Evolutionary conservation across 1,139 yeast genomes (phyloP).

Genomic region (Saccharomycopsis phalli): DNA sequence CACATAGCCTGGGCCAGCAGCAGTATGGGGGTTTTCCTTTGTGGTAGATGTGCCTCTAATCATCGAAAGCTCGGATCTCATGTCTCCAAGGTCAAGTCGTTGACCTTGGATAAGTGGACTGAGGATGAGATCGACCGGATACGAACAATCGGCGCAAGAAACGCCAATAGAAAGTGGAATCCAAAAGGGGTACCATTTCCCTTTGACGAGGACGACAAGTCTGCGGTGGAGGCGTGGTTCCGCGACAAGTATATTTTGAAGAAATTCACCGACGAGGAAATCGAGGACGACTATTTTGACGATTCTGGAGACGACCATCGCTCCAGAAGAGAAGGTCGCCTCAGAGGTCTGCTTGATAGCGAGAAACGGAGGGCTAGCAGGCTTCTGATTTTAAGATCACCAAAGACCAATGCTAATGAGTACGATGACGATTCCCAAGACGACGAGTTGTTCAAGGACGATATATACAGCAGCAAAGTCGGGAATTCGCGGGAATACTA

Average conservation of each 20-base stretch:
- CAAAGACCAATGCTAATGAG: slow-evolving; percentile 5
- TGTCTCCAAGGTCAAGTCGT: slow-evolving; percentile 62
- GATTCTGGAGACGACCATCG: too few relatives aligned
- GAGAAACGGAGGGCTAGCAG: background rate
- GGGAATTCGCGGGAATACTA: slow-evolving; percentile 15
- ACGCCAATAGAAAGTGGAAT: slow-evolving; percentile 55
- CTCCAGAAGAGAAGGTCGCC: background rate
- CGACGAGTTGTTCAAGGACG: slow-evolving; percentile 11
- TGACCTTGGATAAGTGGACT: slow-evolving; percentile 76
- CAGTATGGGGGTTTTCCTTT: slow-evolving; percentile 53
- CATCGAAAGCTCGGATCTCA: slow-evolving; percentile 67
- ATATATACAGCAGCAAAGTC: slow-evolving; percentile 6
- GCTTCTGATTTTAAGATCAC: background rate
- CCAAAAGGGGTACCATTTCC: slow-evolving; percentile 58
- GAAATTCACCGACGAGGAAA: slow-evolving; percentile 8
- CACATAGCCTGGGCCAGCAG: slow-evolving; percentile 34
- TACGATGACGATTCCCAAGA: slow-evolving; percentile 10
- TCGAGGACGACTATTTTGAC: slow-evolving; percentile 1
- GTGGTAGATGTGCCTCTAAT: slow-evolving; percentile 71
- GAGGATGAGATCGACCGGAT: slow-evolving; percentile 47
- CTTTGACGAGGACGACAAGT: slow-evolving; percentile 55
- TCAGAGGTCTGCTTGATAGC: too few relatives aligned
- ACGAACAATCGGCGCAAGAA: slow-evolving; percentile 51
- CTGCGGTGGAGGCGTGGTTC: slow-evolving; percentile 16
- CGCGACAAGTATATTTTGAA: slow-evolving; percentile 16